Conservation (phyloP, 129 eudicot species). For the Kitagawia praeruptora region DNA sequence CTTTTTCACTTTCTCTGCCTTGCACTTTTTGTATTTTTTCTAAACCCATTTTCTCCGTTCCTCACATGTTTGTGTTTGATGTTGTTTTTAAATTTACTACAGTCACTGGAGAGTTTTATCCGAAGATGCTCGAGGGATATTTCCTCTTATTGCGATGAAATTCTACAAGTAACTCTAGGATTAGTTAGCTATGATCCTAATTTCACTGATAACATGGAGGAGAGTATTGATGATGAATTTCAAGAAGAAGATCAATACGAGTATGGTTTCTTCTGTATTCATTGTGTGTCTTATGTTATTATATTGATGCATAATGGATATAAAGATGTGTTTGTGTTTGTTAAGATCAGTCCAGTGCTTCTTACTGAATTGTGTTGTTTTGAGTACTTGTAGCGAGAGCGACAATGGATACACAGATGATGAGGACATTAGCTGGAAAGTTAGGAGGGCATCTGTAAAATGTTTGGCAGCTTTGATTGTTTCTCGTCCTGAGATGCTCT, state of each 20-base stretch:
- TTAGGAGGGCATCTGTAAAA: constrained; percentile 91
- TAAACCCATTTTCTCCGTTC: not conserved
- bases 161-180: constrained; percentile 71
- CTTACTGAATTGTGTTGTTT: constrained; percentile 19
- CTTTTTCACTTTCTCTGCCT: not conserved
- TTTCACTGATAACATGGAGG: constrained; percentile 98
- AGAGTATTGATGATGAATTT: constrained; percentile 72
- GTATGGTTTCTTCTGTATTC: constrained; percentile 37
- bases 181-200: constrained; percentile 95
- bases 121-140: constrained; percentile 94
- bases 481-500: constrained; percentile 92
- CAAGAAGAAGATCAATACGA: constrained; percentile 78
- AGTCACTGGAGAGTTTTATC: constrained; percentile 91
- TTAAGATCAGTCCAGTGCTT: not conserved
- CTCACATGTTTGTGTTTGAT: not conserved
- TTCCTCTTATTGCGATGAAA: constrained; percentile 63
- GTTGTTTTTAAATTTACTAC: constrained; percentile 13
- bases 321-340: too few species aligned
- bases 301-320: not conserved
- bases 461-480: constrained; percentile 88
- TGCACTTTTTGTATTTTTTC: not conserved
- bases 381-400: constrained; percentile 66
- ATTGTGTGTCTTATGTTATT: not conserved
- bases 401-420: constrained; percentile 93
- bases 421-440: constrained; percentile 97